phyloP scores from a whole-genome alignment of 2,329 filamentous ascomycete genomes.

The Xylariaceae sp. region DNA sequence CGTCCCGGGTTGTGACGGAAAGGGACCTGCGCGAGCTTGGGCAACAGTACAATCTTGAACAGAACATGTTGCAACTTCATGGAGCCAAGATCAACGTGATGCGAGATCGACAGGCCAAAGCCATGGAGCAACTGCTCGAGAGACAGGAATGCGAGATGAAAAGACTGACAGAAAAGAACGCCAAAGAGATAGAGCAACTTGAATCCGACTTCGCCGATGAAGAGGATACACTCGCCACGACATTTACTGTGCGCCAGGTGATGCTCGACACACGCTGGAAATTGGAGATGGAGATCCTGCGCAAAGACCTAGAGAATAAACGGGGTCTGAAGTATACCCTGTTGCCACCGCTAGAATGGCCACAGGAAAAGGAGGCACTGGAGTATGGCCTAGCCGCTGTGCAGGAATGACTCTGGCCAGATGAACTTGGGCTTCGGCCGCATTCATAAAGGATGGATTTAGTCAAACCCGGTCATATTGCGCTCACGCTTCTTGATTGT shows the following conservation, averaged over 20 bases:
- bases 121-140: slow-evolving; percentile 64
- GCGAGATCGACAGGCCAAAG: slow-evolving; percentile 67
- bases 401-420: slow-evolving; percentile 27
- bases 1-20: slow-evolving; percentile 63
- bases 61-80: slow-evolving; percentile 65
- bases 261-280: slow-evolving; percentile 59
- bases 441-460: neutral
- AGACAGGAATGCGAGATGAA: slow-evolving; percentile 61
- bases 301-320: slow-evolving; percentile 57
- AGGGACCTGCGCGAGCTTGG: slow-evolving; percentile 64
- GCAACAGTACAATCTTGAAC: slow-evolving; percentile 66
- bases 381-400: slow-evolving; percentile 35
- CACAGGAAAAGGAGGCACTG: slow-evolving; percentile 38
- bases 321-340: slow-evolving; percentile 52
- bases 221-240: slow-evolving; percentile 53
- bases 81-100: slow-evolving; percentile 69
- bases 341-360: slow-evolving; percentile 51
- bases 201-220: slow-evolving; percentile 57
- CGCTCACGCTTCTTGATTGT: neutral
- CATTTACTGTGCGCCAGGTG: slow-evolving; percentile 54
- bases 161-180: slow-evolving; percentile 53
- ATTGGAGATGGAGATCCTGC: slow-evolving; percentile 59
- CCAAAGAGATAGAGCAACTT: slow-evolving; percentile 56
- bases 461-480: neutral
- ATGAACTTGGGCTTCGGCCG: neutral